phyloP scores from a whole-genome alignment of 1,284 basidiomycete genomes.

The Apiotrichum sp. region DNA sequence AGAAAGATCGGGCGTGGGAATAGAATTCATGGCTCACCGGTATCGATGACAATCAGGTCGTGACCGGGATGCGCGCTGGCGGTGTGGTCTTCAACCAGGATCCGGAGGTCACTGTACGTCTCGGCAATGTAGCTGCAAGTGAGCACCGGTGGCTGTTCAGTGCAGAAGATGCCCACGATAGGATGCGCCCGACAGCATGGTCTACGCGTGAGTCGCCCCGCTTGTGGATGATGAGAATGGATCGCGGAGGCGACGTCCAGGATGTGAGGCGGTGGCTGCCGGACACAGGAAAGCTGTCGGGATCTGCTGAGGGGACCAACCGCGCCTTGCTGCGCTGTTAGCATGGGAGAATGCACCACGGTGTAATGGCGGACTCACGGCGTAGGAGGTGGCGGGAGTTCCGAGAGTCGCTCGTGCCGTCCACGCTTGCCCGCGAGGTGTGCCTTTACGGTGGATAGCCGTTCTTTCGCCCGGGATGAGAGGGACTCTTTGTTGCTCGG shows the following conservation, averaged over 20 bases:
- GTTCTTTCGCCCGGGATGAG: too few relatives aligned
- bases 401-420: too few relatives aligned
- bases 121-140: constrained; percentile 9
- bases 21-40: too few relatives aligned
- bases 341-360: too few relatives aligned
- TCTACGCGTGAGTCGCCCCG: constrained; percentile 45
- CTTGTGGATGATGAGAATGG: constrained; percentile 51
- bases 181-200: constrained; percentile 43
- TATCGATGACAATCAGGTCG: constrained; percentile 24
- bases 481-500: too few relatives aligned
- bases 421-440: too few relatives aligned
- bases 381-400: too few relatives aligned
- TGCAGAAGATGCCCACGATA: constrained; percentile 34
- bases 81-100: constrained; percentile 37
- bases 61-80: constrained; percentile 26
- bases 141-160: neutral
- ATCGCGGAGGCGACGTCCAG: constrained; percentile 26
- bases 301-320: too few relatives aligned
- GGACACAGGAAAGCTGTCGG: neutral
- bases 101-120: constrained; percentile 22
- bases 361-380: too few relatives aligned
- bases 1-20: neutral
- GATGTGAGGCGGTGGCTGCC: neutral
- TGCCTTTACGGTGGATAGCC: too few relatives aligned
- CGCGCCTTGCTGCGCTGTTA: too few relatives aligned